phyloP scores from a whole-genome alignment of 345 rosid genomes.

The Camelina hispida region DNA sequence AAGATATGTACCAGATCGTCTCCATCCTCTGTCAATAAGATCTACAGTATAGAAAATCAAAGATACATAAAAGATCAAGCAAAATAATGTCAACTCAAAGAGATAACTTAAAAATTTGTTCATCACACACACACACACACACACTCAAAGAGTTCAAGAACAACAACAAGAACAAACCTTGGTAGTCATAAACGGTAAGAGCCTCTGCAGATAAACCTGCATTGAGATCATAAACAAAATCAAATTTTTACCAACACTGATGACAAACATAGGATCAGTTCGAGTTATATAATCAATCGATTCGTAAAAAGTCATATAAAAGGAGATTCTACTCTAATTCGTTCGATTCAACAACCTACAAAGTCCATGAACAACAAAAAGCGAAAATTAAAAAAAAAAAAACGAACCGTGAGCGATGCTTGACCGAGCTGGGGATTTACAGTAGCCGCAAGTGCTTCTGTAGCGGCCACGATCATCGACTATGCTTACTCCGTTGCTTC shows the following conservation, averaged over 20 bases:
- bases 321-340: not conserved
- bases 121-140: constrained; percentile 17
- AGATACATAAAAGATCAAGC: not conserved
- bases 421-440: constrained; percentile 55
- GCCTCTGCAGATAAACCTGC: constrained; percentile 71
- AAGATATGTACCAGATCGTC: constrained; percentile 83
- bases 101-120: constrained; percentile 12
- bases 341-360: not conserved
- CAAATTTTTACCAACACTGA: no score
- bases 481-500: constrained; percentile 57
- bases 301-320: no score
- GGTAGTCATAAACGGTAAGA: constrained; percentile 86
- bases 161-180: constrained; percentile 58
- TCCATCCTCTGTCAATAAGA: constrained; percentile 97
- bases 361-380: not conserved
- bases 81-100: not conserved
- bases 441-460: constrained; percentile 73
- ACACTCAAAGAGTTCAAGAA: not conserved
- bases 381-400: not conserved
- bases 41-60: constrained; percentile 43
- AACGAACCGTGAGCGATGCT: constrained; percentile 78
- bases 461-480: constrained; percentile 61
- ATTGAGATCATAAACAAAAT: constrained; percentile 22
- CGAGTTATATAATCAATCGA: no score
- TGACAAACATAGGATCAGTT: no score